A percentile compares a stretch with the other conserved stretches of the same genome.
phyloP scores from a whole-genome alignment of 148 eudicot species.

The Agrostemma githago region DNA sequence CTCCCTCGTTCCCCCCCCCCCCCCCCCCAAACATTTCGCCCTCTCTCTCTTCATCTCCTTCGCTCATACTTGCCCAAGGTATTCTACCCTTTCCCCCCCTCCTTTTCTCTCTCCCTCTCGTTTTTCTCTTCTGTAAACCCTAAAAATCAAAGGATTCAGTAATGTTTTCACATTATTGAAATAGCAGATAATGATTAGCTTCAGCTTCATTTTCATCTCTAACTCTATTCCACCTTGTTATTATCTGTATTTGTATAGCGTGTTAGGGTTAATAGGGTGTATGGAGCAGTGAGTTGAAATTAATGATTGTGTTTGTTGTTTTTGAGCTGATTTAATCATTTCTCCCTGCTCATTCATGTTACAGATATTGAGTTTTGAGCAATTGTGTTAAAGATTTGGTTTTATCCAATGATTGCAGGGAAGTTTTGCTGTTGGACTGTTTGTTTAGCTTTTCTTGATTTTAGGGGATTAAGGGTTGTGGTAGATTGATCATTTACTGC shows the following conservation, averaged over 20 bases:
- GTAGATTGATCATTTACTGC: not conserved
- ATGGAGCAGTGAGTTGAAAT: not conserved
- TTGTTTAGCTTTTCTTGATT: not conserved
- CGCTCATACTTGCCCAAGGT: not conserved
- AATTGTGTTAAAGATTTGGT: not conserved
- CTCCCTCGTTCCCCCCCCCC: not conserved
- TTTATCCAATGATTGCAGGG: conserved; percentile 7
- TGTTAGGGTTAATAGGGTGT: not conserved
- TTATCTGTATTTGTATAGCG: not conserved
- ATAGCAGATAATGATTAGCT: not conserved
- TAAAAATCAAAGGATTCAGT: not conserved
- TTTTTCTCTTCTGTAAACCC: not conserved
- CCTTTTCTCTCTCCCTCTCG: not conserved
- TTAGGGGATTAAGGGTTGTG: not conserved
- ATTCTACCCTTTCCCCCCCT: not conserved
- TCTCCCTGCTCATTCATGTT: not conserved
- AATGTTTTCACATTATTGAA: not conserved
- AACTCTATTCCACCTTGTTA: no score
- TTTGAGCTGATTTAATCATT: not conserved
- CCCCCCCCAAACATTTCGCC: not conserved
- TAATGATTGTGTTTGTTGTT: not conserved
- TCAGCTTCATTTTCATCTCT: not conserved
- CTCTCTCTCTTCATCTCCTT: not conserved
- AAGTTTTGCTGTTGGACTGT: not conserved
- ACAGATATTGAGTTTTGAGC: not conserved